These are phyloP conservation scores for Eremochloa ophiuroides DNA, from an alignment of 176 grass and related monocot species.

Conservation along the genomic window DNA sequence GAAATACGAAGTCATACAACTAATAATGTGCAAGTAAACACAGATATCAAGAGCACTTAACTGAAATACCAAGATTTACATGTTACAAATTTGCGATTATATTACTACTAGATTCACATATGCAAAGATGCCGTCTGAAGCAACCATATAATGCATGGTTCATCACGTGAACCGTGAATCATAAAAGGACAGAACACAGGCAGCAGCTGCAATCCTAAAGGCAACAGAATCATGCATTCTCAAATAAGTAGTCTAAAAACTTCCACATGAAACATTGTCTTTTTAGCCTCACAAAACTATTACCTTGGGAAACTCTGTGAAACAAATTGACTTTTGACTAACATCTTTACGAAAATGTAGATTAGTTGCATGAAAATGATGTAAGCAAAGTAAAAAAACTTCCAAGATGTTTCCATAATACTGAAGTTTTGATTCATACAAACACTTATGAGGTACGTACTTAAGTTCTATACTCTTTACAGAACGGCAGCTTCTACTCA, in stretches of 20 bases:
- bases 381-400: neutral
- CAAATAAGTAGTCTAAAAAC: neutral
- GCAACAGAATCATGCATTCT: neutral
- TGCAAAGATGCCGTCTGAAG: neutral
- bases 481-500: neutral
- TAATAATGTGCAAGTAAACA: neutral
- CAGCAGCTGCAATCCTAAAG: neutral
- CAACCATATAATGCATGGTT: neutral
- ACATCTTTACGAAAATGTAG: neutral
- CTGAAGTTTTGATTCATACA: neutral
- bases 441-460: neutral
- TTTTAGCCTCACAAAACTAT: neutral
- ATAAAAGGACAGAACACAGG: neutral
- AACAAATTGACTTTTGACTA: neutral
- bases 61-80: neutral
- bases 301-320: neutral
- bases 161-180: neutral
- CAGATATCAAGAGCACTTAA: neutral
- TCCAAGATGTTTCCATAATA: neutral
- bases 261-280: neutral
- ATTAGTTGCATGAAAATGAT: neutral
- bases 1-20: neutral
- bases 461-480: neutral
- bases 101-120: neutral
- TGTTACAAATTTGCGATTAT: neutral